Conservation (phyloP, 192 early-diverging fungal species). For the Globomyces pollinis-pini region DNA sequence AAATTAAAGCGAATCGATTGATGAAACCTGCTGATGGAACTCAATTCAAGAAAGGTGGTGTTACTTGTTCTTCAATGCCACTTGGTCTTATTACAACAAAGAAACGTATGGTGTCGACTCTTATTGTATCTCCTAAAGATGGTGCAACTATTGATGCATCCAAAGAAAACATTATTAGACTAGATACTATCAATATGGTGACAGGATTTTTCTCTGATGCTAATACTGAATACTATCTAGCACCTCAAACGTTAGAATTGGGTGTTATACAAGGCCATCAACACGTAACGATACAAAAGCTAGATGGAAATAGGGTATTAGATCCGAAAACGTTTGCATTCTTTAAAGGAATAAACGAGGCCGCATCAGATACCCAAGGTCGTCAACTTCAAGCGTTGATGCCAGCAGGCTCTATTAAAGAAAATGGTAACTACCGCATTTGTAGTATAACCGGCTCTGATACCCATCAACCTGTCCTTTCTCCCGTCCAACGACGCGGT, state of each 20-base stretch:
- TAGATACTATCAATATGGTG: constrained; percentile 25
- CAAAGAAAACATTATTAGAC: constrained; percentile 18
- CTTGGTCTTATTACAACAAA: constrained; percentile 12
- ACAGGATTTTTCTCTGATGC: constrained; percentile 40
- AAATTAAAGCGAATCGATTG: neutral
- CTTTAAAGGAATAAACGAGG: constrained; percentile 29
- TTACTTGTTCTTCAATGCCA: constrained; percentile 3
- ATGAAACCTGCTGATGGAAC: neutral
- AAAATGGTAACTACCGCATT: constrained; percentile 9
- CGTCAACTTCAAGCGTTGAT: neutral
- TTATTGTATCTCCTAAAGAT: constrained; percentile 27
- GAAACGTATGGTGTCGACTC: constrained; percentile 23
- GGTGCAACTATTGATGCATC: constrained; percentile 21
- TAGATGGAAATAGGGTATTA: neutral
- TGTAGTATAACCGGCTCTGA: constrained; percentile 21
- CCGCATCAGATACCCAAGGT: constrained; percentile 7
- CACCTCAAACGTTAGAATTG: constrained; percentile 32
- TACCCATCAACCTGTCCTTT: constrained; percentile 28
- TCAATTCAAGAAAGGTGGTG: constrained; percentile 13
- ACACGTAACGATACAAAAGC: constrained; percentile 36
- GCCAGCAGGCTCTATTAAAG: constrained; percentile 19
- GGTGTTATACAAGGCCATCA: constrained; percentile 33
- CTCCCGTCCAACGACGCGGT: constrained; percentile 29
- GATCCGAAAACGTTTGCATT: constrained; percentile 8
- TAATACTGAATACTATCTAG: constrained; percentile 28